These are phyloP conservation scores for Tetrahymena elliotti DNA, from an alignment of 73 alveolate genomes.

Conservation along the genomic window DNA sequence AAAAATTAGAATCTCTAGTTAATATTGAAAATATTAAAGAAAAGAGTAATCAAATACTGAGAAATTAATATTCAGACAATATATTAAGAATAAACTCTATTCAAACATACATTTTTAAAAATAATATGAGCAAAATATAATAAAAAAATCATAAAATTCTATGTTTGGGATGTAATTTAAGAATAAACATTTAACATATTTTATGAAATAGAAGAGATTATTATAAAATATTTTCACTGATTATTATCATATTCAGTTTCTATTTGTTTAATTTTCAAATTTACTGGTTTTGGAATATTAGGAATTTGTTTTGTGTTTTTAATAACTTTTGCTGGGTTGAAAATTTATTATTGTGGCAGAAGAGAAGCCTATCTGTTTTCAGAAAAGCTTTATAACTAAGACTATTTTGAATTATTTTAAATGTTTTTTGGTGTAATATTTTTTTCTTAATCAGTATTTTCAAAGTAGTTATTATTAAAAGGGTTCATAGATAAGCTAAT, in stretches of 20 bases:
- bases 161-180: too few species aligned
- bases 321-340: not conserved
- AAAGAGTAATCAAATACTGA: too few species aligned
- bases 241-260: not conserved
- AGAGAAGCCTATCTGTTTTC: not conserved
- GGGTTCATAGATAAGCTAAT: not conserved
- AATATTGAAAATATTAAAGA: too few species aligned
- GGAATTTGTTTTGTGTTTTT: not conserved
- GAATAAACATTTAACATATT: too few species aligned
- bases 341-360: not conserved
- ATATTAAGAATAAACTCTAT: too few species aligned
- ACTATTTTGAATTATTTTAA: not conserved
- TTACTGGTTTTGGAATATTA: not conserved
- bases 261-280: too few species aligned
- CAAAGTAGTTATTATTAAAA: not conserved
- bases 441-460: not conserved
- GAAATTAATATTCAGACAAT: too few species aligned
- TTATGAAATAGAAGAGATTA: too few species aligned
- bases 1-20: too few species aligned
- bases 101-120: too few species aligned
- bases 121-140: too few species aligned
- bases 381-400: not conserved
- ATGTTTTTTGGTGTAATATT: not conserved
- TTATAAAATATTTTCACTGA: not conserved
- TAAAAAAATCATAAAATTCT: too few species aligned